Conservation (phyloP, 805 yeast genomes). For the Pichia nanzhaoensis region DNA sequence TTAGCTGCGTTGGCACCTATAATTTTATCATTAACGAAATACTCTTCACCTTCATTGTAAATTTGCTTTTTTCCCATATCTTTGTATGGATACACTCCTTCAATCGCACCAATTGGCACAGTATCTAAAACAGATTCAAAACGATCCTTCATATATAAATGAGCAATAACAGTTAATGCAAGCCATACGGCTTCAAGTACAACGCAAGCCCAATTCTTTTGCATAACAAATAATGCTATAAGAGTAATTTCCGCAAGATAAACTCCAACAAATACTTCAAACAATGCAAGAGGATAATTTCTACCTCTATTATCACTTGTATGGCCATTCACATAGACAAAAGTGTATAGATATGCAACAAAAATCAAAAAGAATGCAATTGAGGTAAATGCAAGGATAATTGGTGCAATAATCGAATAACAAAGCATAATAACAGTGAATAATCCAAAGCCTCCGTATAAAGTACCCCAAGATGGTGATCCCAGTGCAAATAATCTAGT, state of each 20-base stretch:
- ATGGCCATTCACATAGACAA: constrained; percentile 57
- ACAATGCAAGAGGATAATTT: constrained; percentile 63
- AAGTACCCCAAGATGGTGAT: constrained; percentile 72
- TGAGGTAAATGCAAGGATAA: constrained; percentile 60
- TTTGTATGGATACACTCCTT: constrained; percentile 45
- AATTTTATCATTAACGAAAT: constrained; percentile 16
- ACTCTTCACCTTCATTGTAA: constrained; percentile 28
- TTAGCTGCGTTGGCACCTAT: not conserved
- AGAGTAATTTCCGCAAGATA: constrained; percentile 67
- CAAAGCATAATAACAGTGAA: constrained; percentile 65
- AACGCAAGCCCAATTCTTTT: constrained; percentile 73
- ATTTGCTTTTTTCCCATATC: constrained; percentile 64
- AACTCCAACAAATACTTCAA: constrained; percentile 64
- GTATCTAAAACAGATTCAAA: constrained; percentile 60
- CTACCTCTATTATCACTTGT: constrained; percentile 63
- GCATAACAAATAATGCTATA: constrained; percentile 66
- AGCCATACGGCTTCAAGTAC: constrained; percentile 59
- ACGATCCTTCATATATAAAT: constrained; percentile 49
- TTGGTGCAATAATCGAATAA: constrained; percentile 75
- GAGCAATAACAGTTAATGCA: constrained; percentile 51
- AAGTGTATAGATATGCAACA: constrained; percentile 55
- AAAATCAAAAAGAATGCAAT: constrained; percentile 51
- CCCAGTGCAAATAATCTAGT: constrained; percentile 57
- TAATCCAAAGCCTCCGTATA: constrained; percentile 72
- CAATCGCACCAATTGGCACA: constrained; percentile 63